phyloP scores from a whole-genome alignment of 306 rosid genomes.

The Hippophae gyantsensis region DNA sequence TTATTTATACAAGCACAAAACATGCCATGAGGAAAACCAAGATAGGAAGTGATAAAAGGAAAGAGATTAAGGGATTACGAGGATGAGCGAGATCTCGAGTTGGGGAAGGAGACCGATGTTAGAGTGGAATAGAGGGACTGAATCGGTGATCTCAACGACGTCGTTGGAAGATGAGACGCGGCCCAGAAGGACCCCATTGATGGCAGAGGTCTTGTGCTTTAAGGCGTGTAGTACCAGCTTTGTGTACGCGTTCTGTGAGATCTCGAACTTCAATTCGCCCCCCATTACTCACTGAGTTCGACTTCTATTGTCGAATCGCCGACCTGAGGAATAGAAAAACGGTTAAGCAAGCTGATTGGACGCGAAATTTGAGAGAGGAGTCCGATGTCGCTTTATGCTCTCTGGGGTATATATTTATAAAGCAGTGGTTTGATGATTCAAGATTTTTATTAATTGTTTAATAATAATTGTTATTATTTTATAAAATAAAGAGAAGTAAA shows the following conservation, averaged over 20 bases:
- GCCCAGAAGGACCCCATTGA: slow-evolving; percentile 81
- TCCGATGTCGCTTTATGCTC: too few relatives aligned
- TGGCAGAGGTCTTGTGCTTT: slow-evolving; percentile 77
- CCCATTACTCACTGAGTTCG: slow-evolving; percentile 3
- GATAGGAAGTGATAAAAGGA: background rate
- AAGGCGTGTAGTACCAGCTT: slow-evolving; percentile 75
- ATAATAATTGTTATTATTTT: too few relatives aligned
- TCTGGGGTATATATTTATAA: too few relatives aligned
- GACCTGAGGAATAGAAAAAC: background rate
- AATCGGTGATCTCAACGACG: slow-evolving; percentile 62
- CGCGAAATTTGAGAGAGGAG: too few relatives aligned
- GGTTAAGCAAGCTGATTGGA: background rate
- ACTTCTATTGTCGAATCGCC: background rate
- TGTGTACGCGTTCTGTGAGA: slow-evolving; percentile 74
- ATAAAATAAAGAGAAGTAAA: too few relatives aligned
- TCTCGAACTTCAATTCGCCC: slow-evolving; percentile 26
- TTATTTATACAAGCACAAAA: background rate
- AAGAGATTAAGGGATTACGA: slow-evolving; percentile 28
- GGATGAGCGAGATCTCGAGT: slow-evolving; percentile 89
- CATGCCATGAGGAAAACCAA: background rate
- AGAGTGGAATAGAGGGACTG: slow-evolving; percentile 94
- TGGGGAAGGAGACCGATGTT: slow-evolving; percentile 86
- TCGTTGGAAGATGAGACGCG: slow-evolving; percentile 57
- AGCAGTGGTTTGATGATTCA: too few relatives aligned
- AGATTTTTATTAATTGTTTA: too few relatives aligned